Evolutionary conservation across 2,329 filamentous ascomycete genomes (phyloP).

Genomic region (Botryotinia globosa): DNA sequence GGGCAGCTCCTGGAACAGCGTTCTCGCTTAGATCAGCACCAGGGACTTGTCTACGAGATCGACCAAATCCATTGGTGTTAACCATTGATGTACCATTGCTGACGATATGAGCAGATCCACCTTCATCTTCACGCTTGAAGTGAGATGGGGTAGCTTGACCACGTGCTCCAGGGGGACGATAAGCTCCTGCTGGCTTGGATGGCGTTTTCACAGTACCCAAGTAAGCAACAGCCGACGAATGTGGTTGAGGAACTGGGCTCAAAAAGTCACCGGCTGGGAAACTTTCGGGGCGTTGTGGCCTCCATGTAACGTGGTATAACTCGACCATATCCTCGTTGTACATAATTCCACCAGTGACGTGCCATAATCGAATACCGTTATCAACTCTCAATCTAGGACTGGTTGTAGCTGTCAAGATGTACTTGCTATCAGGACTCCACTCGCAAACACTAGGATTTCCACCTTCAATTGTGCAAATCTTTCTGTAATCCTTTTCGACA

Average conservation of each 20-base stretch:
- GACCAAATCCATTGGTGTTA: slow-evolving; percentile 74
- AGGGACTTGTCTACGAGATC: slow-evolving; percentile 72
- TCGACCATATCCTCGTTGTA: slow-evolving; percentile 95
- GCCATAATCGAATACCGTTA: slow-evolving; percentile 94
- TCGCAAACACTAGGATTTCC: slow-evolving; percentile 95
- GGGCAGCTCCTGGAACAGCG: slow-evolving; percentile 64
- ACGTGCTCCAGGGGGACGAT: slow-evolving; percentile 89
- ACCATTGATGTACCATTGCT: slow-evolving; percentile 71
- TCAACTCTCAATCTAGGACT: slow-evolving; percentile 93
- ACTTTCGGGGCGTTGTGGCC: slow-evolving; percentile 65
- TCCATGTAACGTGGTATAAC: slow-evolving; percentile 87
- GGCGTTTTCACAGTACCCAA: slow-evolving; percentile 87
- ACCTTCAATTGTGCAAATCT: slow-evolving; percentile 90
- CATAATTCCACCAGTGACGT: slow-evolving; percentile 83
- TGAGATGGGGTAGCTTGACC: slow-evolving; percentile 85
- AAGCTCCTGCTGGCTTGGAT: slow-evolving; percentile 94
- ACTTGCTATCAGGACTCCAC: slow-evolving; percentile 94
- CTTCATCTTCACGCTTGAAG: slow-evolving; percentile 97
- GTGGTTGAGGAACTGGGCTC: slow-evolving; percentile 69
- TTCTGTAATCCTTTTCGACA: slow-evolving; percentile 87
- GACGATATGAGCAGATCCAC: slow-evolving; percentile 79
- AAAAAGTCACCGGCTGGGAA: slow-evolving; percentile 68
- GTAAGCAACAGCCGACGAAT: slow-evolving; percentile 78
- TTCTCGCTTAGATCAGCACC: slow-evolving; percentile 74
- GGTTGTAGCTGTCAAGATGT: slow-evolving; percentile 96